phyloP scores from a whole-genome alignment of 371 early-diverging fungal species.

The Mucor lusitanicus region DNA sequence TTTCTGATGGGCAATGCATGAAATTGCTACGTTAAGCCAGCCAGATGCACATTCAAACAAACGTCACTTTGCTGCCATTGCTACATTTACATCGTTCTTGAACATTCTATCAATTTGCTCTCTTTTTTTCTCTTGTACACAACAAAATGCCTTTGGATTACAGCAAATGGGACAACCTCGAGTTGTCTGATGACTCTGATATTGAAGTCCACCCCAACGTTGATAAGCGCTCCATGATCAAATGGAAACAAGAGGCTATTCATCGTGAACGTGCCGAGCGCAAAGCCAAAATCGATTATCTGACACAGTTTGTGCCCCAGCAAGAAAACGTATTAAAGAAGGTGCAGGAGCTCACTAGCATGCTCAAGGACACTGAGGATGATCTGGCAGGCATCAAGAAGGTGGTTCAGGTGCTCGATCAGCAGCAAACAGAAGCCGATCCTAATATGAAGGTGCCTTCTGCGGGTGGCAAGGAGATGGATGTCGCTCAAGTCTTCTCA shows the following conservation, averaged over 20 bases:
- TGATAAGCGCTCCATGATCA: constrained; percentile 92
- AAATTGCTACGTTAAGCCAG: too few species aligned
- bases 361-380: constrained; percentile 14
- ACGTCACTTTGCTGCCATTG: neutral
- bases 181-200: constrained; percentile 96
- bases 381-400: constrained; percentile 26
- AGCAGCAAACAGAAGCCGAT: constrained; percentile 10
- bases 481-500: constrained; percentile 23
- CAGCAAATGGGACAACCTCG: constrained; percentile 96
- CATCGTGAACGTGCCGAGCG: constrained; percentile 88
- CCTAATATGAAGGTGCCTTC: constrained; percentile 7
- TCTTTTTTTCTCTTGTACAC: neutral
- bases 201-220: constrained; percentile 96
- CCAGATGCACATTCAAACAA: neutral
- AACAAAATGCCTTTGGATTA: constrained; percentile 67
- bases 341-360: constrained; percentile 36
- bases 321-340: constrained; percentile 56
- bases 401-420: constrained; percentile 3
- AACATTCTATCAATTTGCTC: neutral
- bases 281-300: constrained; percentile 65
- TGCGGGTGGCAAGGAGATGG: neutral
- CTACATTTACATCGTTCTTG: neutral
- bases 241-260: constrained; percentile 90
- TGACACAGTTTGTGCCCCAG: constrained; percentile 59
- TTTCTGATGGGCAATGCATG: neutral